Base-by-base conservation (phyloP, 176 grass and related monocot genomes). In the Alopecurus myosuroides region DNA sequence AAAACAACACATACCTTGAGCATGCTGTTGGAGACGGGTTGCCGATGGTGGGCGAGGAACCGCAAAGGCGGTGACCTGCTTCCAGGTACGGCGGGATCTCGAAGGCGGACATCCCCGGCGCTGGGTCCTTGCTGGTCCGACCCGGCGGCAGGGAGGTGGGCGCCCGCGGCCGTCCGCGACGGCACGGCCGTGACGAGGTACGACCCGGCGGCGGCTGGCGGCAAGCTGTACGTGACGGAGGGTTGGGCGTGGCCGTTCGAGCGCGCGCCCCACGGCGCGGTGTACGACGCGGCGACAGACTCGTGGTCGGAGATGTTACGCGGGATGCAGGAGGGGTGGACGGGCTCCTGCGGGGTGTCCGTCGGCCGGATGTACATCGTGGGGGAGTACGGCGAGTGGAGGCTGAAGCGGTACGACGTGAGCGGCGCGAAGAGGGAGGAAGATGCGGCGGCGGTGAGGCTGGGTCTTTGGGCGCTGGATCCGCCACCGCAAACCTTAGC, bases 211-310 rank as follows among this genome's bases (percentile, higher is more conserved):
- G 94, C 90, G 53, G 86, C 85, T 7, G 88, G 90, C 0, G 90
- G 89, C 17, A 70, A 62, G 71, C 90, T 99, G 66, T 99, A 99
- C 84, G 91, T 99, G 76, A 99, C 97, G 68, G 97, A 99, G 48
- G 97, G 97, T 3, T 99, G 97, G 97, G 84, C 88, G 52, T 99
- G 97, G 97, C 97, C 97, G 75, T 99, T 99, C 82, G 91, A 99
- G 89, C 89, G 78, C 46, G 82, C 90, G 46, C 97, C 97, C 18
- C 81, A 90, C 1, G 94, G 90, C 12, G 94, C 87, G 9, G 91
- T 92, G 19, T 99, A 96, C 71, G 90, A 99, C 72, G 86, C 97
- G 10, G 85, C 85, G 11, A 46, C 80, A 17, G 86, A 99, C 91
- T 5, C 74, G 42, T 99, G 97, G 97, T 23, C 68, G 17, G 94